phyloP scores from a whole-genome alignment of 164 flowering plant genomes.

The Pachysandra terminalis region DNA sequence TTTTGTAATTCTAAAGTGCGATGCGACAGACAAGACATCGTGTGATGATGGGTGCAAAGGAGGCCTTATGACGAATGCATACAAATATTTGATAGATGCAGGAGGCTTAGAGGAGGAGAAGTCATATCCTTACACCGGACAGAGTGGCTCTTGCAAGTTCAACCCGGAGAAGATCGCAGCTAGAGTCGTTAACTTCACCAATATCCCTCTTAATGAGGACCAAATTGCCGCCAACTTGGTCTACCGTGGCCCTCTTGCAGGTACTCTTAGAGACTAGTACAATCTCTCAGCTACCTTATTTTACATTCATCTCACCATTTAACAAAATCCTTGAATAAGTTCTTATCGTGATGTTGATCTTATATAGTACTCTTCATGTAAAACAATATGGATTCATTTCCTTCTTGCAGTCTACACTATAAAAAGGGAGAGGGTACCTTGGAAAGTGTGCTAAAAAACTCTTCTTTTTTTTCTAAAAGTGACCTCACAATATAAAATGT shows the following conservation, averaged over 20 bases:
- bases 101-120: slow-evolving; percentile 90
- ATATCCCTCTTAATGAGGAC: slow-evolving; percentile 86
- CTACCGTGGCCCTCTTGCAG: slow-evolving; percentile 91
- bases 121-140: slow-evolving; percentile 93
- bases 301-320: too few relatives aligned
- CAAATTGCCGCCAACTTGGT: slow-evolving; percentile 97
- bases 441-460: too few relatives aligned
- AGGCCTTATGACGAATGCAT: slow-evolving; percentile 93
- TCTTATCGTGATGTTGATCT: too few relatives aligned
- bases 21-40: slow-evolving; percentile 64
- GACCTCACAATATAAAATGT: too few relatives aligned
- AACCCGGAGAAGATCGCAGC: slow-evolving; percentile 85
- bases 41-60: slow-evolving; percentile 96
- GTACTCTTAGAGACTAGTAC: slow-evolving; percentile 35
- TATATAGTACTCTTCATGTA: too few relatives aligned
- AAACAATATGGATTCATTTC: too few relatives aligned
- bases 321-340: too few relatives aligned
- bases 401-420: too few relatives aligned
- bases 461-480: too few relatives aligned
- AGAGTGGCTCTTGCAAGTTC: slow-evolving; percentile 82
- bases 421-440: too few relatives aligned
- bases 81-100: slow-evolving; percentile 76
- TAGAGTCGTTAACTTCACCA: slow-evolving; percentile 80
- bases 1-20: slow-evolving; percentile 79
- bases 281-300: too few relatives aligned